Percentiles rank a stretch among this genome's conserved stretches.
Conservation (phyloP, 2,329 filamentous ascomycete species). For the Dendryphion nanum region DNA sequence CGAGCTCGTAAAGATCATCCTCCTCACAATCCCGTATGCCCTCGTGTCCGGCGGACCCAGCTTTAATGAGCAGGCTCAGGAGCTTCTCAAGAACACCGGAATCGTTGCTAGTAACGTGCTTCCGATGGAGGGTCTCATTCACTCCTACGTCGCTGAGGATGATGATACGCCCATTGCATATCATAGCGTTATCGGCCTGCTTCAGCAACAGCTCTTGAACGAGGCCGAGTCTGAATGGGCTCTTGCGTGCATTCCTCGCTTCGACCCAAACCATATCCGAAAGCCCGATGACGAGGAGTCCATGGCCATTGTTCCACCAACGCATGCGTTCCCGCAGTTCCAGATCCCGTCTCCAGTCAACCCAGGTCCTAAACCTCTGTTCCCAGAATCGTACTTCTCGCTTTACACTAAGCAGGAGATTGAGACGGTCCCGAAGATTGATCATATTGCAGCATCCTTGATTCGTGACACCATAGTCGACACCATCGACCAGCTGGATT, state of each 20-base stretch:
- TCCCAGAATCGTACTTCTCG: constrained; percentile 92
- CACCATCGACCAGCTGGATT: constrained; percentile 91
- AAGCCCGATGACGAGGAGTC: constrained; percentile 65
- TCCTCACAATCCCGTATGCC: constrained; percentile 89
- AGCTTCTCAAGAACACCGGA: constrained; percentile 88
- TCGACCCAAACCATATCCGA: constrained; percentile 44
- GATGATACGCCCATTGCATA: constrained; percentile 62
- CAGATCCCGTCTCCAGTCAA: constrained; percentile 72
- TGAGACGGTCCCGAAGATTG: constrained; percentile 78
- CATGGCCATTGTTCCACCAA: constrained; percentile 51
- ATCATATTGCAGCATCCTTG: constrained; percentile 75
- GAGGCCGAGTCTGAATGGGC: constrained; percentile 76
- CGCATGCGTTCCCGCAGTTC: constrained; percentile 76
- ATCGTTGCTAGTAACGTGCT: constrained; percentile 90
- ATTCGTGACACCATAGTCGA: constrained; percentile 84
- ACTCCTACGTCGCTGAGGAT: constrained; percentile 71
- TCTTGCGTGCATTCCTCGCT: constrained; percentile 62
- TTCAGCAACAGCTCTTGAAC: constrained; percentile 80
- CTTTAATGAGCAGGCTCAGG: constrained; percentile 65
- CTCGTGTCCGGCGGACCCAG: constrained; percentile 45
- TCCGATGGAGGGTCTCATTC: constrained; percentile 78
- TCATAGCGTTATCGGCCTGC: constrained; percentile 72
- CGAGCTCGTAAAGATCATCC: constrained; percentile 94
- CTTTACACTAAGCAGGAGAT: constrained; percentile 86
- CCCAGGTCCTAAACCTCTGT: constrained; percentile 72